phyloP scores from a whole-genome alignment of 305 asterid genomes.

The Withania somnifera region DNA sequence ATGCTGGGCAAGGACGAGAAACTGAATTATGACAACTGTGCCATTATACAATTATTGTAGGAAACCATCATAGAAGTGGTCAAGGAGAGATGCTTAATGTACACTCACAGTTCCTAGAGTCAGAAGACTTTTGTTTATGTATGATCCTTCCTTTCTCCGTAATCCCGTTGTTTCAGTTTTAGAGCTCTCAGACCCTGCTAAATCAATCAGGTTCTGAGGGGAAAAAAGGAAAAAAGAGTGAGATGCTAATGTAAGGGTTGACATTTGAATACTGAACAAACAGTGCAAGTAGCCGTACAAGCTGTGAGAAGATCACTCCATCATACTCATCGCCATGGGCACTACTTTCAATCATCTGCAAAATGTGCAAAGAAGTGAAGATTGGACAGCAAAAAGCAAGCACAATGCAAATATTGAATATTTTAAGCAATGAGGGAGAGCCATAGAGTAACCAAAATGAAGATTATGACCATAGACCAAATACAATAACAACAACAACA shows the following conservation, averaged over 20 bases:
- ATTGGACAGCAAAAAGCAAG: not conserved
- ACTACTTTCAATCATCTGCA: slow-evolving; percentile 84
- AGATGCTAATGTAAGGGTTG: slow-evolving; percentile 8
- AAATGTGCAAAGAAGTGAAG: slow-evolving; percentile 7
- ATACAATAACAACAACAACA: not conserved
- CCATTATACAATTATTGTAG: not conserved
- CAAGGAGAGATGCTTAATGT: not conserved
- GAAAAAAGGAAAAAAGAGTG: slow-evolving; percentile 6
- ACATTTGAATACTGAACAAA: slow-evolving; percentile 1
- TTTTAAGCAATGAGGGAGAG: not conserved
- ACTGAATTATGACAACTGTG: not conserved
- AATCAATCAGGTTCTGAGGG: slow-evolving; percentile 81
- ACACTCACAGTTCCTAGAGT: slow-evolving; percentile 98
- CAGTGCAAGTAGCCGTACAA: slow-evolving; percentile 34
- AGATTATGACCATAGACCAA: not conserved
- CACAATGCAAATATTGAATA: not conserved
- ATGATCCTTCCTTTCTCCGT: slow-evolving; percentile 98
- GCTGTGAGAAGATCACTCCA: slow-evolving; percentile 78
- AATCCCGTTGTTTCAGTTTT: slow-evolving; percentile 96
- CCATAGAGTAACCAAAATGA: not conserved
- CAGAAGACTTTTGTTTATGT: slow-evolving; percentile 95
- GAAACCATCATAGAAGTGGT: not conserved
- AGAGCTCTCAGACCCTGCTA: slow-evolving; percentile 99
- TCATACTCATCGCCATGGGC: slow-evolving; percentile 72
- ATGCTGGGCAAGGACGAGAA: not conserved